Evolutionary conservation across 352 stramenopile species (phyloP), one percentile per base, ranked within the genome.

Genomic region (Chrysophaeum taylorii): DNA sequence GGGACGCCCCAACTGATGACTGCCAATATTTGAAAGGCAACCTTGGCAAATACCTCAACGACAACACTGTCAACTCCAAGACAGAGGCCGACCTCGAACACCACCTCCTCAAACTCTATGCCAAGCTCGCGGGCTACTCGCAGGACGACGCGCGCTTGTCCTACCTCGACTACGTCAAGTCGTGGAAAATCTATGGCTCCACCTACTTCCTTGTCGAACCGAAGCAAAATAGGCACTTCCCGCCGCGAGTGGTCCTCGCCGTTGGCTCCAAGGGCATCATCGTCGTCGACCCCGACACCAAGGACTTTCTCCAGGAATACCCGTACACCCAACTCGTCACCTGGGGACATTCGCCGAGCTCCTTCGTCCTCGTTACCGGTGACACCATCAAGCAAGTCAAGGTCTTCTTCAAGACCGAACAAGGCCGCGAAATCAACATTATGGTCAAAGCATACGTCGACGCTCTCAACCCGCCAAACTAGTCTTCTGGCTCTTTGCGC

Each of bases 331-430:
- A 88, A 33, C 80, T 92, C 48, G 80, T 81, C 12, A 91, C 72
- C 31, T 92, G 86, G 86, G 85, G 86, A 2, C 88, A 91, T 72
- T 89, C 80, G 41, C 67, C 77, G 35, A 88, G 83, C 42, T 84
- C 82, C 2, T 92, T 92, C 73, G 86, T 92, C 21, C 84, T 92
- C 64, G 85, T 87, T 18, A 80, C 83, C 1, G 76, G 76, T 25
- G 73, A 75, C 39, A 54, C 78, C 21, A 66, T 78, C 23, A 66
- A 60, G 25, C 73, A 78, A 21, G 31, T 61, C 35, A 81, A 81
- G 75, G 42, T 76, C 41, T 81, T 79, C 68, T 81, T 81, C 61
- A 74, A 78, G 63, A 79, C 75, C n/a, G 61, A 72, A 9, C 67
- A 76, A 52, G 76, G 76, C 57, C 53, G 25, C 39, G 76, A 81